Base-by-base conservation (phyloP, 2,329 filamentous ascomycete species). In the Sarocladiaceae sp. region DNA sequence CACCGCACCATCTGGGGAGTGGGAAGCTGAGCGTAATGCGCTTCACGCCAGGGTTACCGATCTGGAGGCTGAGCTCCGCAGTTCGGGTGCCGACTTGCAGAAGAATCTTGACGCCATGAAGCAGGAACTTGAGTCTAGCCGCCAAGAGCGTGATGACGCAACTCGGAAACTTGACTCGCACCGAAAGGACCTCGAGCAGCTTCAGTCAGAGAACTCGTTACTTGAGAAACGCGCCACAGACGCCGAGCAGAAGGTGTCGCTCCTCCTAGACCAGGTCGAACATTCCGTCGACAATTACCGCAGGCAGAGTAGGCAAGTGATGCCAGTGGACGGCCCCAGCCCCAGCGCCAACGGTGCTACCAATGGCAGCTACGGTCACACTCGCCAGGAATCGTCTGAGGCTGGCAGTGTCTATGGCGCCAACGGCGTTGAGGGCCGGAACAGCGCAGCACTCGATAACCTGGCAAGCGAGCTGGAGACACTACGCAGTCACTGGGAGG, bases 181-280 rank as follows among this genome's bases (percentile, higher is more conserved):
- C 45, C 78, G 78, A 49, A 73, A 73, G 33, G 86, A 95, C 46
- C 69, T 97, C 20, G 85, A 94, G 50, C 78, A 88, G 52, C 73
- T 97, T 26, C 88, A 89, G 55, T 76, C 82, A 44, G 90, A 96
- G 63, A 95, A 97, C 56, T 65, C 69, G 0, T 68, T 83, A 27
- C 78, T 98, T 3, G 90, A 97, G 61, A 80, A 81, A 54, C 85
- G 91, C 33, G 91, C 90, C 5, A 74, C 80, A 43, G 91, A 96
- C 61, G 93, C 93, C 1, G 93, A 98, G 67, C 82, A 87, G 52
- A 95, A 95, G 58, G 93, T 98, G 18, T 88, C 87, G 24, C 78
- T 95, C 57, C 80, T 98, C 41, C 80, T 98, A 11, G 89, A 97
- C 61, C 91, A 97, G 59, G 90, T 98, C 29, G 91, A 95, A 63